These are phyloP conservation scores for Strigomonas culicis DNA, from an alignment of 208 protist species.

Conservation along the genomic window DNA sequence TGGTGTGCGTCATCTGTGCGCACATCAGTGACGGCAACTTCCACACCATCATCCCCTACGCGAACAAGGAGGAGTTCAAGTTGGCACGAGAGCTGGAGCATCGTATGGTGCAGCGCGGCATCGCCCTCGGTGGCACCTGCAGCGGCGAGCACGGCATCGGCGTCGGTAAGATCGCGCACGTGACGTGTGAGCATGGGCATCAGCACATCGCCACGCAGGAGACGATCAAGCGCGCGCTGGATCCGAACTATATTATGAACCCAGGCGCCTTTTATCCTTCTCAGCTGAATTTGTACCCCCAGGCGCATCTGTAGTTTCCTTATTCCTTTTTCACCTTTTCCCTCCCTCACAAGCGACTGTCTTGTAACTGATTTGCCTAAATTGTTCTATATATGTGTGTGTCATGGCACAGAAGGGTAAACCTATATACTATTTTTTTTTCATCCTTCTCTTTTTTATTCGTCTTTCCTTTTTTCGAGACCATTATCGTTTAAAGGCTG, in stretches of 20 bases:
- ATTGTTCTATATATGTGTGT: neutral
- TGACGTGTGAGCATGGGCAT: conserved; percentile 43
- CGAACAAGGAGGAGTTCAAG: conserved; percentile 28
- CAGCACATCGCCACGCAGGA: conserved; percentile 55
- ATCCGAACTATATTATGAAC: conserved; percentile 80
- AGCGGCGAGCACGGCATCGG: conserved; percentile 70
- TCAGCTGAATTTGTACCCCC: conserved; percentile 24
- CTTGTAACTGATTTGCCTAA: too few species aligned
- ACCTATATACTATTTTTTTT: neutral
- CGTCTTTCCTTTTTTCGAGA: conserved; percentile 12
- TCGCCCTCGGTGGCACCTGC: conserved; percentile 50
- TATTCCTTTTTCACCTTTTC: neutral
- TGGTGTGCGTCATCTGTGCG: conserved; percentile 35
- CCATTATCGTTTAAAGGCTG: conserved; percentile 14
- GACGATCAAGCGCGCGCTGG: conserved; percentile 63
- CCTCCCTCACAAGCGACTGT: too few species aligned
- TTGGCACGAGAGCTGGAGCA: conserved; percentile 32
- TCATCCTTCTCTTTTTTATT: neutral
- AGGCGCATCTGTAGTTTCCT: neutral
- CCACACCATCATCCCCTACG: conserved; percentile 54
- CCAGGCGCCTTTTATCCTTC: conserved; percentile 58
- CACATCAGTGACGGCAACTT: conserved; percentile 87
- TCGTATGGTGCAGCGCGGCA: conserved; percentile 46
- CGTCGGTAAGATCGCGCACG: conserved; percentile 24
- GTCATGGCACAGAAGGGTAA: neutral